Percentiles rank a stretch among this genome's conserved stretches.
phyloP scores from a whole-genome alignment of 2,329 filamentous ascomycete genomes.

The Rhynchosporium graminicola region DNA sequence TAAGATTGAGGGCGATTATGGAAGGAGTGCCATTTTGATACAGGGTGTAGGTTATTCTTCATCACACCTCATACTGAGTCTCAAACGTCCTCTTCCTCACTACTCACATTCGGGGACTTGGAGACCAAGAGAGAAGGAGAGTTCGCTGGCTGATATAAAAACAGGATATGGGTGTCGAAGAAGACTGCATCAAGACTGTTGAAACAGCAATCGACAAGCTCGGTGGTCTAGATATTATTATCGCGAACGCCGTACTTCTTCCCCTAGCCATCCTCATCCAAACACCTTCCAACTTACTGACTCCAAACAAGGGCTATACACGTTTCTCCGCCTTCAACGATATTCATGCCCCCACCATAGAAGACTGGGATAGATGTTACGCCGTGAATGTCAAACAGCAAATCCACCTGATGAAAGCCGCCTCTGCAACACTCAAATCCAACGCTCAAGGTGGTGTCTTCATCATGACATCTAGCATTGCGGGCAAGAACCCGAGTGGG shows the following conservation, averaged over 20 bases:
- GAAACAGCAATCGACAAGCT: constrained; percentile 55
- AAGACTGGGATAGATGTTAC: constrained; percentile 50
- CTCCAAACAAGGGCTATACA: neutral
- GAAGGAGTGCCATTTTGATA: constrained; percentile 54
- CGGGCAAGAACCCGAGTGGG: constrained; percentile 44
- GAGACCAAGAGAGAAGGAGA: too few species aligned
- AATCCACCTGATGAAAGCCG: constrained; percentile 55
- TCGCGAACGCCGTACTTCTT: constrained; percentile 44
- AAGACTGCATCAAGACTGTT: constrained; percentile 55
- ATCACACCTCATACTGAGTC: neutral
- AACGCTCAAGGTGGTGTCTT: constrained; percentile 65
- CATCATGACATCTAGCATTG: constrained; percentile 63
- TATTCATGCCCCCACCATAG: constrained; percentile 28
- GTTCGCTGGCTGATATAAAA: neutral
- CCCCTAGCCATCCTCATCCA: too few species aligned
- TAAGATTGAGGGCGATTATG: constrained; percentile 50
- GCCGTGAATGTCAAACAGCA: constrained; percentile 61
- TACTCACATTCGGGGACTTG: neutral
- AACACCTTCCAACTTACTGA: neutral
- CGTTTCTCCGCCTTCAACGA: constrained; percentile 33
- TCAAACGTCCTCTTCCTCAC: too few species aligned
- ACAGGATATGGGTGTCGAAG: constrained; percentile 57
- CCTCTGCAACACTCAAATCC: constrained; percentile 57
- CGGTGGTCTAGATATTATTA: constrained; percentile 63
- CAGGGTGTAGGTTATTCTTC: constrained; percentile 51